Percentiles rank a stretch among this genome's conserved stretches.
Evolutionary conservation across 441 rosid genomes (phyloP).

Genomic region (Erodium moschatum): DNA sequence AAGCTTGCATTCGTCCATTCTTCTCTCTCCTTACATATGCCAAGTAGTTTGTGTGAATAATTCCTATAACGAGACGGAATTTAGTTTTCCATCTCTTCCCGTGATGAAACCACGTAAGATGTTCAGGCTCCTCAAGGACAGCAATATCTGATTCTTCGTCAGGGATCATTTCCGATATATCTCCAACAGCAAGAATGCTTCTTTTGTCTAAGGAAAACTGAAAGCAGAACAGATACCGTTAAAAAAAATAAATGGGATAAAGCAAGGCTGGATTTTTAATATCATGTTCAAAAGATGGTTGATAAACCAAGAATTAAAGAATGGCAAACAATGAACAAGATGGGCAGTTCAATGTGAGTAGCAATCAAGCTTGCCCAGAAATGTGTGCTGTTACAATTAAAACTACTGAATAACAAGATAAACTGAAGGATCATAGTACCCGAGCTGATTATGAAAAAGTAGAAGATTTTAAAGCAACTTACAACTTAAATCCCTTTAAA

Average conservation of each 20-base stretch:
- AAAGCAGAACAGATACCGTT: background rate
- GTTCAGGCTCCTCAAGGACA: slow-evolving; percentile 99
- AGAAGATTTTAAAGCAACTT: too few relatives aligned
- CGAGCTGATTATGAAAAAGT: too few relatives aligned
- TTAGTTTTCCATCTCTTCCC: slow-evolving; percentile 87
- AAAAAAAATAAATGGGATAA: background rate
- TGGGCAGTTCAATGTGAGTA: too few relatives aligned
- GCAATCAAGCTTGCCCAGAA: too few relatives aligned
- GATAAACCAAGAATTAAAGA: background rate
- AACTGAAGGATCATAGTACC: too few relatives aligned
- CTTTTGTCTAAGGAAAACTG: slow-evolving; percentile 85
- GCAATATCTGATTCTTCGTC: slow-evolving; percentile 87
- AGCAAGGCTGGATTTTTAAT: background rate
- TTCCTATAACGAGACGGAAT: slow-evolving; percentile 65
- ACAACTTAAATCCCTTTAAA: too few relatives aligned
- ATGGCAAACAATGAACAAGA: too few relatives aligned
- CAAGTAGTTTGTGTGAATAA: slow-evolving; percentile 86
- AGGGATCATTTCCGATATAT: slow-evolving; percentile 61
- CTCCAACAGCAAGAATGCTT: slow-evolving; percentile 89
- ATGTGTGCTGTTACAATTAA: too few relatives aligned
- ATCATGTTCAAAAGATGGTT: slow-evolving; percentile 8
- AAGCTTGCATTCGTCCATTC: slow-evolving; percentile 57
- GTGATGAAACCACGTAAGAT: slow-evolving; percentile 98
- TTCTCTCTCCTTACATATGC: slow-evolving; percentile 85
- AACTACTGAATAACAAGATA: too few relatives aligned